phyloP scores from a whole-genome alignment of 1,284 basidiomycete genomes.

The Austroboletus sp. region DNA sequence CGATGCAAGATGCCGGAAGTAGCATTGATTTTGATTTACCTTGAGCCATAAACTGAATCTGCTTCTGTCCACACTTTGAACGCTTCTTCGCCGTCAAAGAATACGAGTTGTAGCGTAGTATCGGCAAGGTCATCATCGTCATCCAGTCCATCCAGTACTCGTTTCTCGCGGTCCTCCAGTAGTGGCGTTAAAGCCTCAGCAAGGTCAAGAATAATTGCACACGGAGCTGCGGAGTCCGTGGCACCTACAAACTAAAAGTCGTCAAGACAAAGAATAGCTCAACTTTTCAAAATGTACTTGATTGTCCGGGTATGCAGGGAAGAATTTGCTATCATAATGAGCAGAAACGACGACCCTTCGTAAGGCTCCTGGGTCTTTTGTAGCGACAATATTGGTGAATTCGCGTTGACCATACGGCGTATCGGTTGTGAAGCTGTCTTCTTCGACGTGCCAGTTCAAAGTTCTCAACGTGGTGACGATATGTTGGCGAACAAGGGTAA shows the following conservation, averaged over 20 bases:
- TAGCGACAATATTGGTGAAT: slow-evolving; percentile 92
- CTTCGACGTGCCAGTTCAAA: slow-evolving; percentile 81
- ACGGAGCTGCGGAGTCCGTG: slow-evolving; percentile 94
- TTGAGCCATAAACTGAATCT: slow-evolving; percentile 91
- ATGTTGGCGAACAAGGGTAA: slow-evolving; percentile 72
- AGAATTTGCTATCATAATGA: slow-evolving; percentile 95
- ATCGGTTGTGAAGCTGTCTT: slow-evolving; percentile 68
- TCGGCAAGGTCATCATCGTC: slow-evolving; percentile 74
- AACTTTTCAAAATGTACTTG: slow-evolving; percentile 45
- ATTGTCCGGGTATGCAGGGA: slow-evolving; percentile 60
- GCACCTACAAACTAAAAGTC: slow-evolving; percentile 82
- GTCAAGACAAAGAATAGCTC: slow-evolving; percentile 3
- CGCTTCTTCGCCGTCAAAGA: slow-evolving; percentile 98
- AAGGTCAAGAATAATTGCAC: slow-evolving; percentile 87
- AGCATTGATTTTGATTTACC: slow-evolving; percentile 38
- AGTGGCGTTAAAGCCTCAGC: slow-evolving; percentile 73
- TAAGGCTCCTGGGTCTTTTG: slow-evolving; percentile 82
- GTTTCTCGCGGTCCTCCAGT: slow-evolving; percentile 55
- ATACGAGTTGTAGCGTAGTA: slow-evolving; percentile 88
- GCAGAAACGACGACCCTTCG: slow-evolving; percentile 83
- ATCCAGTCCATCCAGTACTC: slow-evolving; percentile 50
- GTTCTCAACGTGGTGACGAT: slow-evolving; percentile 62
- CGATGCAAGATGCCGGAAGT: background rate
- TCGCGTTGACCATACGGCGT: slow-evolving; percentile 79
- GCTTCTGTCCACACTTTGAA: slow-evolving; percentile 83